phyloP scores from a whole-genome alignment of 495 filamentous ascomycete species.

The Neurospora terricola region DNA sequence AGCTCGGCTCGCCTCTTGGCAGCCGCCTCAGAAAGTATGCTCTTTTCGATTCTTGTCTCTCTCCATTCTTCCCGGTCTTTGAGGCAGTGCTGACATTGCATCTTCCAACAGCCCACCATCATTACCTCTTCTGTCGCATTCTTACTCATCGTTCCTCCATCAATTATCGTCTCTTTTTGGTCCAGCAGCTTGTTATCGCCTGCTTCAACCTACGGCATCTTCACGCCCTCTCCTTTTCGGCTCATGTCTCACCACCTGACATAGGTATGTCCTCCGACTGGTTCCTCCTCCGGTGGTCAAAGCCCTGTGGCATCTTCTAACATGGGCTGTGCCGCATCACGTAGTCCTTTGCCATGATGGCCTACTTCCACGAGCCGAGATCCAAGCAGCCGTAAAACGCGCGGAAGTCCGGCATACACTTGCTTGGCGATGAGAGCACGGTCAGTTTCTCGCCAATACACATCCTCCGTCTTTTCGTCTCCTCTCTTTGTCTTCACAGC shows the following conservation, averaged over 20 bases:
- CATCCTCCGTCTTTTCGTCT: background rate
- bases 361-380: background rate
- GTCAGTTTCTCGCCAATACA: background rate
- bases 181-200: background rate
- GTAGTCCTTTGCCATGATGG: background rate
- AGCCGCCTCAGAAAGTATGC: background rate
- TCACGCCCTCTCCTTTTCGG: background rate
- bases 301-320: background rate
- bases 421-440: background rate
- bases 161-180: background rate
- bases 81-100: too few species aligned
- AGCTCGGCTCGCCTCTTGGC: background rate
- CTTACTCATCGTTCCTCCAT: background rate
- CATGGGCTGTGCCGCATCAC: background rate
- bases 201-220: background rate
- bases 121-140: background rate
- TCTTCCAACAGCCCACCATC: background rate
- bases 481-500: background rate
- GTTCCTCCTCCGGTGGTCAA: background rate
- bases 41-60: too few species aligned
- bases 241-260: background rate
- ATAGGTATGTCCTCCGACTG: background rate
- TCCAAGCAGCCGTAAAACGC: too few species aligned
- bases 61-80: too few species aligned
- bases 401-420: background rate